Conservation (phyloP, 345 rosid genomes). For the Adansonia digitata region DNA sequence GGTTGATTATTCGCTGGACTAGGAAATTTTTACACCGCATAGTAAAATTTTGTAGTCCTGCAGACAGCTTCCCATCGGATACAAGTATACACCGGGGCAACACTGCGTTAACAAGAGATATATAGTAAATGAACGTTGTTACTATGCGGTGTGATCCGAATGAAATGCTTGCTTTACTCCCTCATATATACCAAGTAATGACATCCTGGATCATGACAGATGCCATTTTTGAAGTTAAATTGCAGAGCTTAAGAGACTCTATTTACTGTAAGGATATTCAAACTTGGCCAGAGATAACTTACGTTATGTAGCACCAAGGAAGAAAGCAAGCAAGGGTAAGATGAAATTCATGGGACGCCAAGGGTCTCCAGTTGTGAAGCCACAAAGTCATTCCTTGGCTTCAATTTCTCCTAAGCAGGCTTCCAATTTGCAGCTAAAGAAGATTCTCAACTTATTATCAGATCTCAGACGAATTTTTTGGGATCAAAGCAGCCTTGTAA, state of each 20-base stretch:
- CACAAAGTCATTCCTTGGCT: too few species aligned
- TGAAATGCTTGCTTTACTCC: neutral
- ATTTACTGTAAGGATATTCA: neutral
- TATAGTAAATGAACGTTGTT: neutral
- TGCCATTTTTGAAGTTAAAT: neutral
- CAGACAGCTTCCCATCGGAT: slow-evolving; percentile 57
- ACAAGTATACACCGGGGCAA: slow-evolving; percentile 82
- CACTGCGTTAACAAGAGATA: slow-evolving; percentile 44
- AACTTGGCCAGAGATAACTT: slow-evolving; percentile 11
- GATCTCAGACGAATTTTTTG: neutral
- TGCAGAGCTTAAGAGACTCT: neutral
- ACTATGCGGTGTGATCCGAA: neutral
- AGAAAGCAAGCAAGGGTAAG: too few species aligned
- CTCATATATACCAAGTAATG: neutral
- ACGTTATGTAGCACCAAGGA: neutral
- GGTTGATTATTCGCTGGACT: too few species aligned
- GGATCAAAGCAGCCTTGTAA: neutral
- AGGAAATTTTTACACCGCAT: too few species aligned
- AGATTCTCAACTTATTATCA: neutral
- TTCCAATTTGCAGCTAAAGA: neutral
- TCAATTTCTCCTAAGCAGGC: neutral
- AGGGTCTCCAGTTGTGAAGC: too few species aligned
- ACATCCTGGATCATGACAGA: neutral
- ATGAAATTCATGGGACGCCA: too few species aligned
- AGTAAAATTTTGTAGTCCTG: too few species aligned